A percentile compares a stretch with the other conserved stretches of the same genome.
phyloP scores from a whole-genome alignment of 2,329 filamentous ascomycete species.

The Cryoendolithus antarcticus region DNA sequence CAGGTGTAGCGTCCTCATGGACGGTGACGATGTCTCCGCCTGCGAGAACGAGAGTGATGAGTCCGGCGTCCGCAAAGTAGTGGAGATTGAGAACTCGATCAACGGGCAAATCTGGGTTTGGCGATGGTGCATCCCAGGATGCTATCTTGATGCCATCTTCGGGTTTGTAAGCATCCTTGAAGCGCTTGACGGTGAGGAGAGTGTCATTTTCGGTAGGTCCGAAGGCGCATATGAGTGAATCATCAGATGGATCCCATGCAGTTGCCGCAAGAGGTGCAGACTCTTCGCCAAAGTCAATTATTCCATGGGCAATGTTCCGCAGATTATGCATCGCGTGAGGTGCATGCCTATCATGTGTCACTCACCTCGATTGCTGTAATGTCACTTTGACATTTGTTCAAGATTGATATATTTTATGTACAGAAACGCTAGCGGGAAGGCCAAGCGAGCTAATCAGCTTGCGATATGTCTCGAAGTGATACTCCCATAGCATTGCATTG shows the following conservation, averaged over 20 bases:
- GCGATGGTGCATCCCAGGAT: constrained; percentile 79
- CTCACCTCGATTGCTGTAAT: too few relatives aligned
- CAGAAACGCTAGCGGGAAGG: too few relatives aligned
- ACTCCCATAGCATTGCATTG: too few relatives aligned
- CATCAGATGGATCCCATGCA: constrained; percentile 72
- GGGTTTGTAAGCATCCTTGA: constrained; percentile 28
- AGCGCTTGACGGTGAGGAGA: constrained; percentile 58
- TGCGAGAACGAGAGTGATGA: constrained; percentile 70
- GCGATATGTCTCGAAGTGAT: too few relatives aligned
- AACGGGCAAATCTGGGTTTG: constrained; percentile 58
- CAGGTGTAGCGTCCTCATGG: constrained; percentile 53
- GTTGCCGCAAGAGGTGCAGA: constrained; percentile 55
- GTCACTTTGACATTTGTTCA: too few relatives aligned
- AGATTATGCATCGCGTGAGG: constrained; percentile 67
- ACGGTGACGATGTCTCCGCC: constrained; percentile 86
- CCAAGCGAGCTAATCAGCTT: too few relatives aligned
- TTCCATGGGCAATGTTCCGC: constrained; percentile 59
- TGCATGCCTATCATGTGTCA: too few relatives aligned
- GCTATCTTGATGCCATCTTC: constrained; percentile 46
- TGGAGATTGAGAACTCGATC: constrained; percentile 72
- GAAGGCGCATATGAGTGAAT: constrained; percentile 70
- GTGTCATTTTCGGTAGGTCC: constrained; percentile 61
- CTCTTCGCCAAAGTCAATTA: constrained; percentile 47
- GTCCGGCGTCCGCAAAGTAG: constrained; percentile 69
- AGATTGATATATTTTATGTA: too few relatives aligned